phyloP scores from a whole-genome alignment of 2,329 filamentous ascomycete genomes.

The Ramularia collo-cygni region DNA sequence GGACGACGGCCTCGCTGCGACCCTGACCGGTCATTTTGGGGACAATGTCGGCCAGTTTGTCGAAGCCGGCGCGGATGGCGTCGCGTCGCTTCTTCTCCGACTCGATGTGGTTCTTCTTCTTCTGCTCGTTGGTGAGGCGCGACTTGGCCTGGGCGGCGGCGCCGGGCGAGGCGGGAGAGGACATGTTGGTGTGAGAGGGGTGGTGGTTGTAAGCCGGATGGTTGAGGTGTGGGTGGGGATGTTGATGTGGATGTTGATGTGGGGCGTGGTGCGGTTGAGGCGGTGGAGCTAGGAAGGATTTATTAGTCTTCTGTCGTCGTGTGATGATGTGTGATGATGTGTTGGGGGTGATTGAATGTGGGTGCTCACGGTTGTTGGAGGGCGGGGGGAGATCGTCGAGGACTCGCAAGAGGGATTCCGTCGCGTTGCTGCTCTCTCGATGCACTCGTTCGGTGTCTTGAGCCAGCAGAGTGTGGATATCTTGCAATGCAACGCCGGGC shows the following conservation, averaged over 20 bases:
- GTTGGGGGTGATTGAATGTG: too few relatives aligned
- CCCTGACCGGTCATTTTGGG: slow-evolving; percentile 77
- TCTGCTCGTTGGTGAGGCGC: slow-evolving; percentile 61
- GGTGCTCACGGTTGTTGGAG: too few relatives aligned
- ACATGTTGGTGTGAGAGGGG: not conserved
- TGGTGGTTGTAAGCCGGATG: too few relatives aligned
- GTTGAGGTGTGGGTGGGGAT: not conserved
- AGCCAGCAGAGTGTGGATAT: not conserved
- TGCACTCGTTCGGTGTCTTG: not conserved
- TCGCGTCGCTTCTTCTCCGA: slow-evolving; percentile 61
- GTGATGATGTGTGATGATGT: too few relatives aligned
- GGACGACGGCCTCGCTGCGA: slow-evolving; percentile 76
- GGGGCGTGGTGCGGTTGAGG: too few relatives aligned
- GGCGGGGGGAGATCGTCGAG: too few relatives aligned
- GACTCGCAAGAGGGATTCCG: not conserved
- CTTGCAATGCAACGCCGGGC: not conserved
- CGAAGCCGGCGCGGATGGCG: slow-evolving; percentile 77
- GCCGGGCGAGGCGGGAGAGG: slow-evolving; percentile 2
- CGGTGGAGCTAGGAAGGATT: too few relatives aligned
- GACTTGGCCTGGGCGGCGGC: slow-evolving; percentile 39
- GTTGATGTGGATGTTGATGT: too few relatives aligned
- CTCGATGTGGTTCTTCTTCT: slow-evolving; percentile 67
- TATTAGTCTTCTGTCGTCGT: too few relatives aligned
- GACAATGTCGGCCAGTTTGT: slow-evolving; percentile 70
- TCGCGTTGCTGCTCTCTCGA: not conserved